These are phyloP conservation scores for Miscanthus lutarioriparius DNA, from an alignment of 176 grass and related monocot species.

Conservation along the genomic window DNA sequence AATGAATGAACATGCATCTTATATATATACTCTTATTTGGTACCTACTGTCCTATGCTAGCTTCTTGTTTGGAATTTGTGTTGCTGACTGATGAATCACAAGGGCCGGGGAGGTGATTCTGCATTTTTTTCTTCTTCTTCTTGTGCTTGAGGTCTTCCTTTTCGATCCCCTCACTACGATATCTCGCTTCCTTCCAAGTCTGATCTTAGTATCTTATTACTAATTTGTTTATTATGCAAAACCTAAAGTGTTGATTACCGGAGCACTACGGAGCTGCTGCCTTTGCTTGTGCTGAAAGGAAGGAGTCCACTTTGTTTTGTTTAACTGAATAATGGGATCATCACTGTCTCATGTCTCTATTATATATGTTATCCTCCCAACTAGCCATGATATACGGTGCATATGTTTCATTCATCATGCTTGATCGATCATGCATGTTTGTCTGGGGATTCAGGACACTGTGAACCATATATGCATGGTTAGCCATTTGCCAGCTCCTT, in stretches of 20 bases:
- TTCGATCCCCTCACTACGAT: neutral
- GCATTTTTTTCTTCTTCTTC: neutral
- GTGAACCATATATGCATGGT: neutral
- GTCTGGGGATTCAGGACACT: neutral
- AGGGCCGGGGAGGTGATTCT: too few species aligned
- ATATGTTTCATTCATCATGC: neutral
- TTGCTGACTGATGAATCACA: too few species aligned
- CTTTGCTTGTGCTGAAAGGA: neutral
- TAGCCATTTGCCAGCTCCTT: neutral
- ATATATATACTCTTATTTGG: neutral
- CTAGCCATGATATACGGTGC: neutral
- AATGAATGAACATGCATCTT: constrained; percentile 21
- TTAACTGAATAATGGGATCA: neutral
- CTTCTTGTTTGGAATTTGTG: neutral
- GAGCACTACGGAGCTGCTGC: neutral
- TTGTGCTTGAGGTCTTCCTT: neutral
- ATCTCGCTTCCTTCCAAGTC: neutral
- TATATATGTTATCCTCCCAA: constrained; percentile 9
- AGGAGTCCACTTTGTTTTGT: neutral
- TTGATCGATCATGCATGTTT: neutral
- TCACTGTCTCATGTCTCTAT: neutral
- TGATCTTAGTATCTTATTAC: neutral
- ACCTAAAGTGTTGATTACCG: neutral
- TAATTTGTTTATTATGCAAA: neutral
- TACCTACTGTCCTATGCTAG: neutral